Evolutionary conservation across 305 asterid species (phyloP), one percentile per base, ranked within the genome.

Genomic region (Fraxinus sp.): DNA sequence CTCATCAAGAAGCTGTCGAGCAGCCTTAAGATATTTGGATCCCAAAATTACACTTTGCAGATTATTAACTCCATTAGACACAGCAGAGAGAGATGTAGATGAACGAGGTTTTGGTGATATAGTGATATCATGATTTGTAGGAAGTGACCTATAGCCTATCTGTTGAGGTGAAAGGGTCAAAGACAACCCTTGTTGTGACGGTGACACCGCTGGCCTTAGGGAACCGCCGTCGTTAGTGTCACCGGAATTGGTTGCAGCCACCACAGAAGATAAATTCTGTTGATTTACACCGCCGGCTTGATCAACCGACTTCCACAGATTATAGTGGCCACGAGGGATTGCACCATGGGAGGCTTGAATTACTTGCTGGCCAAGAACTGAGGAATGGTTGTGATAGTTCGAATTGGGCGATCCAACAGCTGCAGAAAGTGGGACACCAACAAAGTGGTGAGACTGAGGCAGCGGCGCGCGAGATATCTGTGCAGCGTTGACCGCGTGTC

Each of bases 1-100:
- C 78, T 93, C 97, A 32, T 91, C 92, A 0, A 93, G 86, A 46
- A 93, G 92, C 78, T 88, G 86, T 76, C 88, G 97, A n/a, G 92
- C 91, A 18, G 90, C 91, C 83, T 87, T 90, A 0, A 93, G 85
- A 84, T 90, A 93, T 77, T 90, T 93, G 9, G 95, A 91, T 32
- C 91, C 89, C 76, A 86, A 35, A 24, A 90, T 79, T 26, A 83
- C 84, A 77, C 87, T 77, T 32, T 83, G 86, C 82, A 80, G 39
- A 22, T 82, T 75, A 36, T 77, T 80, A 16, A 82, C 77, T 24
- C 90, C 92, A 37, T 84, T 84, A 70, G 89, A 78, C 62, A 80
- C 78, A 3, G 75, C 85, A 13, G 85, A 55, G 9, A 55, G 24
- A 9, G 66, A n/a, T n/a, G 66, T n/a, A n/a, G 66, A 55, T 55